phyloP scores from a whole-genome alignment of 2,329 filamentous ascomycete genomes.

The Epichloe hybrida region DNA sequence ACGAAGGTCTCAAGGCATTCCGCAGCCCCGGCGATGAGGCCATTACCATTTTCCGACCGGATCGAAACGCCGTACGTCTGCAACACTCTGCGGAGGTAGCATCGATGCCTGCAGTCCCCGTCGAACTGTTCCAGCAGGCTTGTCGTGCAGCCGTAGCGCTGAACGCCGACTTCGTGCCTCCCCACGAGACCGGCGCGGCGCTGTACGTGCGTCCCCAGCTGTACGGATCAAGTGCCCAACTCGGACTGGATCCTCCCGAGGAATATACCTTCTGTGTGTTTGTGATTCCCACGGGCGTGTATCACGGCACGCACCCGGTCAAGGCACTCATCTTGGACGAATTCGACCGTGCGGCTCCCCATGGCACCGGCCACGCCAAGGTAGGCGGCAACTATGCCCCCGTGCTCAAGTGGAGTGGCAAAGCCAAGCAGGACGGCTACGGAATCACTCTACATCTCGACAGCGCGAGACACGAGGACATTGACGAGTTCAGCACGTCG shows the following conservation, averaged over 20 bases:
- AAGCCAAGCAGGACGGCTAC: constrained; percentile 62
- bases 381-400: constrained; percentile 94
- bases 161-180: constrained; percentile 85
- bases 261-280: constrained; percentile 88
- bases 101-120: constrained; percentile 69
- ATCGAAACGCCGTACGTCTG: constrained; percentile 72
- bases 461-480: constrained; percentile 65
- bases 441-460: constrained; percentile 95
- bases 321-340: constrained; percentile 78
- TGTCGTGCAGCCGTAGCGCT: constrained; percentile 70
- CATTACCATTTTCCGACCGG: constrained; percentile 80
- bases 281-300: constrained; percentile 83
- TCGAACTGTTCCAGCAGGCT: constrained; percentile 60
- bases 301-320: constrained; percentile 83
- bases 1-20: constrained; percentile 97
- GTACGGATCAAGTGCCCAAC: constrained; percentile 76
- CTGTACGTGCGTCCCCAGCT: constrained; percentile 87
- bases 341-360: constrained; percentile 86
- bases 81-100: constrained; percentile 74
- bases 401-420: constrained; percentile 76
- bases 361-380: constrained; percentile 84
- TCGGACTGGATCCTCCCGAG: constrained; percentile 75
- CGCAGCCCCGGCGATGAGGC: constrained; percentile 53
- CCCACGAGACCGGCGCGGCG: constrained; percentile 74
- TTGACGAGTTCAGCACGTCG: constrained; percentile 93